phyloP scores from a whole-genome alignment of 225 moss, liverwort and hornwort genomes.

The Anthoceros angustus region DNA sequence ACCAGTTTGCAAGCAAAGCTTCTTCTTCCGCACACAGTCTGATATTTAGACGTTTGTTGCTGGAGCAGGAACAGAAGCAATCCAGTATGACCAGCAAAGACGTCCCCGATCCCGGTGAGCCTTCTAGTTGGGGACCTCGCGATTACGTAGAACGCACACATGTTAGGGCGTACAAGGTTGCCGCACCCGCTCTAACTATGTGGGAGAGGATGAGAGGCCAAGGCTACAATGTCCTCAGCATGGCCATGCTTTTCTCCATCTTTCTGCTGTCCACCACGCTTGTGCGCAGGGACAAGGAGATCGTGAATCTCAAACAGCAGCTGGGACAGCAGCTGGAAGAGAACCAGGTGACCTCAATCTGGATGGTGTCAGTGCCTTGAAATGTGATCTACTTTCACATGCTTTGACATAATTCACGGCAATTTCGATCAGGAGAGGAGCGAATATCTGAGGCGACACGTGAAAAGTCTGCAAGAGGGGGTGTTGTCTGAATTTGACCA shows the following conservation, averaged over 20 bases:
- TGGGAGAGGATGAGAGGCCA: neutral
- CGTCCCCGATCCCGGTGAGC: neutral
- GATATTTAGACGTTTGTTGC: too few relatives aligned
- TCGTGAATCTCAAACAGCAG: neutral
- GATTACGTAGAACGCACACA: neutral
- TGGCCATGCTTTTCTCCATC: neutral
- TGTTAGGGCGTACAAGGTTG: neutral
- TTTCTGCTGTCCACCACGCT: neutral
- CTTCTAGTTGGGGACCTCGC: neutral
- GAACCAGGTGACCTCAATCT: neutral
- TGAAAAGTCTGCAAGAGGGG: neutral
- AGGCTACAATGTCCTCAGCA: neutral
- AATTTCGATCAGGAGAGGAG: neutral
- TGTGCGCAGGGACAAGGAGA: neutral
- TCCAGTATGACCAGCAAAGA: neutral
- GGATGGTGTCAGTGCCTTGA: neutral
- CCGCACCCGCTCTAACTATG: neutral
- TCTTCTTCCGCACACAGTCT: too few relatives aligned
- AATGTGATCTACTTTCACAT: neutral
- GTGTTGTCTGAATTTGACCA: neutral
- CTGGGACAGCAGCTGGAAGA: neutral
- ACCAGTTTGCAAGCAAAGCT: too few relatives aligned
- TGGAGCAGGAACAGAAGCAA: too few relatives aligned
- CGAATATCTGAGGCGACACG: neutral
- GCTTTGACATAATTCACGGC: neutral